These are phyloP conservation scores for Diutina ranongensis DNA, from an alignment of 1,139 yeast species.

Conservation along the genomic window DNA sequence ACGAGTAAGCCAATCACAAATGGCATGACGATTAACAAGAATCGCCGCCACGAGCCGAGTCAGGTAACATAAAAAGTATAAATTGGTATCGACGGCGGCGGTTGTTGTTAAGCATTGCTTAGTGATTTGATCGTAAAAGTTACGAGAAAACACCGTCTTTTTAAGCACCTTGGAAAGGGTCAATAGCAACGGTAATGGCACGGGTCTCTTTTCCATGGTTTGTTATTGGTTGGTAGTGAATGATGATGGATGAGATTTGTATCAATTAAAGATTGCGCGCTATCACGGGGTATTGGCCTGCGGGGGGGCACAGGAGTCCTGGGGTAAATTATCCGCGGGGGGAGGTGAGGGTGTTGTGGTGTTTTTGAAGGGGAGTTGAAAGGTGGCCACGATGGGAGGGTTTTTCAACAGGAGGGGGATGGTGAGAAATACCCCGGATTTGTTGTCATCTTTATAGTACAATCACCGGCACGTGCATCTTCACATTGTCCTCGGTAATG, in stretches of 20 bases:
- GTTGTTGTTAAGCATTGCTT: conserved; percentile 27
- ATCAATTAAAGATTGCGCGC: too few relatives aligned
- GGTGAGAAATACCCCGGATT: too few relatives aligned
- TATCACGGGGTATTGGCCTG: background rate
- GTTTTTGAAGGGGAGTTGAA: background rate
- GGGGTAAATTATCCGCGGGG: background rate
- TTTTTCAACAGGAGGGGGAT: too few relatives aligned
- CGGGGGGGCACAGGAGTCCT: too few relatives aligned
- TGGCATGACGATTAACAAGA: conserved; percentile 26
- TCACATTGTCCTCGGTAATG: too few relatives aligned
- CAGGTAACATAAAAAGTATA: conserved; percentile 35
- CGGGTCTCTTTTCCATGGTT: conserved; percentile 3
- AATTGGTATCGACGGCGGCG: conserved; percentile 27
- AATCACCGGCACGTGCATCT: too few relatives aligned
- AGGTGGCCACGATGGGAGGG: too few relatives aligned
- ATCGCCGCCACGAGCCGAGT: conserved; percentile 29
- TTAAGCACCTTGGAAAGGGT: conserved; percentile 13
- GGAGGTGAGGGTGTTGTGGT: background rate
- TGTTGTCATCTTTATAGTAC: too few relatives aligned
- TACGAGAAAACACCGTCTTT: conserved; percentile 19
- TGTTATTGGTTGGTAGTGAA: background rate
- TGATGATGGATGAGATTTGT: too few relatives aligned
- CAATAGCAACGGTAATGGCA: conserved; percentile 13
- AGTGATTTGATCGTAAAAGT: conserved; percentile 32
- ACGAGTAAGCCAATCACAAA: conserved; percentile 18